Percentiles rank a stretch among this genome's conserved stretches.
These are phyloP conservation scores for Gossypium longicalyx DNA, from an alignment of 345 rosid genomes.

Conservation along the genomic window DNA sequence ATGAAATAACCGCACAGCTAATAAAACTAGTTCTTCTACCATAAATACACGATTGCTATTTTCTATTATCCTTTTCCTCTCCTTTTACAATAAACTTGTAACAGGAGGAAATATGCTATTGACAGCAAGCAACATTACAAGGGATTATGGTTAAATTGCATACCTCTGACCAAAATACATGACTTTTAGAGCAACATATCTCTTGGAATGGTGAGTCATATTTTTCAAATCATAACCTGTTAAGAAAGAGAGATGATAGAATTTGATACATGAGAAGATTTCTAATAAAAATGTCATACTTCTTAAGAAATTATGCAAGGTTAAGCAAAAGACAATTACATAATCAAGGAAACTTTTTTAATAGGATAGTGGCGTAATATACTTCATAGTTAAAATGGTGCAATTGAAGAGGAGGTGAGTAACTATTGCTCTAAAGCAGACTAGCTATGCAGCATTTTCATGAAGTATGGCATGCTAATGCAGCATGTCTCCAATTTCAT, in stretches of 20 bases:
- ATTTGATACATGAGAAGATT: not conserved
- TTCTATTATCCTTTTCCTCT: not conserved
- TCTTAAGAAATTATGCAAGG: not conserved
- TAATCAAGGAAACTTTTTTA: not conserved
- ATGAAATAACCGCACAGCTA: not conserved
- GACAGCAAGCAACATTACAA: not conserved
- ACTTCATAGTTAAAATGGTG: not conserved
- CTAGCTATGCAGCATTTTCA: not conserved
- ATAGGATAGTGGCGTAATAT: not conserved
- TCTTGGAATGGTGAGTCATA: constrained; percentile 37
- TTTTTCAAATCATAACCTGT: constrained; percentile 22
- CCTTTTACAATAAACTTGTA: not conserved
- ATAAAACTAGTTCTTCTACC: constrained; percentile 8
- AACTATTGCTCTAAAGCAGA: not conserved
- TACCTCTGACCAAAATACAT: constrained; percentile 96
- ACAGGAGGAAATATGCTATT: constrained; percentile 1
- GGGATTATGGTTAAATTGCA: constrained; percentile 5
- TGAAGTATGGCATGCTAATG: not conserved
- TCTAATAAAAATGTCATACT: not conserved
- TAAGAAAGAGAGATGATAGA: not conserved
- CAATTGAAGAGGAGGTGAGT: not conserved
- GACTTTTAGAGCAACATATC: constrained; percentile 76
- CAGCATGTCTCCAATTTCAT: not conserved
- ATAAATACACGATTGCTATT: not conserved
- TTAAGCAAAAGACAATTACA: not conserved